Evolutionary conservation across 768 basidiomycete species (phyloP), one percentile per base, ranked within the genome.

Genomic region (Obba rivulosa): DNA sequence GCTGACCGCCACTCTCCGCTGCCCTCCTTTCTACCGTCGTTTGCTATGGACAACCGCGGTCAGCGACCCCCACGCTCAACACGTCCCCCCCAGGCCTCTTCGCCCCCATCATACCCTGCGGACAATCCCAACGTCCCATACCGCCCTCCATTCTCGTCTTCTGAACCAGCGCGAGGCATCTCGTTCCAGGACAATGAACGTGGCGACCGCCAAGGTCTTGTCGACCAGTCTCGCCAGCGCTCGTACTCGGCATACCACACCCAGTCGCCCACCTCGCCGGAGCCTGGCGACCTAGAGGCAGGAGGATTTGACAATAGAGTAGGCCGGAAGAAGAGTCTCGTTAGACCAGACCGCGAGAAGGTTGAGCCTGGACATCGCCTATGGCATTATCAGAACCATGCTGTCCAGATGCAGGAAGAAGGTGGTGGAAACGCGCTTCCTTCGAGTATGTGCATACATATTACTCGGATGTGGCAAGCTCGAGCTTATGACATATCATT

Each of bases 291-390:
- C 47, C 74, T 76, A 54, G 67, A 72, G 39, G 78, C 78, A 50
- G 66, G 62, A 41, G 68, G 62, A 37, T 67, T 66, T 35, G 80
- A 80, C 56, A 66, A 72, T 14, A 72, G 74, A 49, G 77, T 90
- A 7, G 69, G 74, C 49, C 72, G 96, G 62, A 97, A 96, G 76
- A 94, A 93, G 76, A 89, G 85, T 63, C 76, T 99, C 16, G 89
- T 97, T 45, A 74, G 78, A 48, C 95, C 95, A 4, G 95, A 99
- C 67, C 75, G 95, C 49, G 94, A 96, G 73, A 92, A 94, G 75
- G 90, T 97, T 57, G 93, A 97, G 60, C 92, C 93, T 9, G 82
- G 83, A 36, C 92, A 97, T 72, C 79, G 92, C 43, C 84, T 93
- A 59, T 98, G 86, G 85, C 87, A 97, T 68, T 98, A 98, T 69